Percentiles rank a stretch among this genome's conserved stretches.
Evolutionary conservation across 305 asterid genomes (phyloP).

Genomic region (Fraxinus platypoda): DNA sequence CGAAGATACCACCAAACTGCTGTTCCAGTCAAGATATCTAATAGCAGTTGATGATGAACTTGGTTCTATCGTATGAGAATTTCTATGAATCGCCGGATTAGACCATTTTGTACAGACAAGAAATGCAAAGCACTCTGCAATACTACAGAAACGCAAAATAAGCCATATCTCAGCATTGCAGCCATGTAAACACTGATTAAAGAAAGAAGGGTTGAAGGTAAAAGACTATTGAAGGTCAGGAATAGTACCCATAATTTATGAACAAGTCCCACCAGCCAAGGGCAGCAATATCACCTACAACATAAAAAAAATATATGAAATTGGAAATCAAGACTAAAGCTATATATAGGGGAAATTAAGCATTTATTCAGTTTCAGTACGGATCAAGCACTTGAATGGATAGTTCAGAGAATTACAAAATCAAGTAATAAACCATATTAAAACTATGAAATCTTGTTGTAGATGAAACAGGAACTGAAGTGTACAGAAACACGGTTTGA

Average conservation of each 20-base stretch:
- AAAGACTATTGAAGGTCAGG: slow-evolving; percentile 15
- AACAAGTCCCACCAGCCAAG: slow-evolving; percentile 99
- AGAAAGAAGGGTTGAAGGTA: slow-evolving; percentile 20
- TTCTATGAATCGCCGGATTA: slow-evolving; percentile 85
- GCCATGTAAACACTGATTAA: slow-evolving; percentile 25
- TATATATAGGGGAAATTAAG: not conserved
- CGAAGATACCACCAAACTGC: slow-evolving; percentile 64
- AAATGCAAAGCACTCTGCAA: slow-evolving; percentile 97
- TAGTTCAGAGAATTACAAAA: not conserved
- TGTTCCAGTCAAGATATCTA: slow-evolving; percentile 78
- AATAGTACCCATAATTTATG: slow-evolving; percentile 80
- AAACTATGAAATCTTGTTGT: not conserved
- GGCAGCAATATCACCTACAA: slow-evolving; percentile 75
- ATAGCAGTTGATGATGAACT: slow-evolving; percentile 67
- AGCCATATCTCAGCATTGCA: slow-evolving; percentile 20
- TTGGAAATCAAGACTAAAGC: slow-evolving; percentile 14
- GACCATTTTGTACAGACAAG: slow-evolving; percentile 99
- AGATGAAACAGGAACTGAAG: not conserved
- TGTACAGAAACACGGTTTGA: slow-evolving; percentile 1
- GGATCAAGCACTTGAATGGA: slow-evolving; percentile 13
- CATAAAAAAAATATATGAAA: slow-evolving; percentile 16
- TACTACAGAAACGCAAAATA: slow-evolving; percentile 45
- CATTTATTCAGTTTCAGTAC: not conserved
- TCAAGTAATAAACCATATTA: slow-evolving; percentile 1
- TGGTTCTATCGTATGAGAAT: slow-evolving; percentile 57